Evolutionary conservation across 768 basidiomycete genomes (phyloP), one percentile per base, ranked within the genome.

Genomic region (Fomitopsis pulvina): DNA sequence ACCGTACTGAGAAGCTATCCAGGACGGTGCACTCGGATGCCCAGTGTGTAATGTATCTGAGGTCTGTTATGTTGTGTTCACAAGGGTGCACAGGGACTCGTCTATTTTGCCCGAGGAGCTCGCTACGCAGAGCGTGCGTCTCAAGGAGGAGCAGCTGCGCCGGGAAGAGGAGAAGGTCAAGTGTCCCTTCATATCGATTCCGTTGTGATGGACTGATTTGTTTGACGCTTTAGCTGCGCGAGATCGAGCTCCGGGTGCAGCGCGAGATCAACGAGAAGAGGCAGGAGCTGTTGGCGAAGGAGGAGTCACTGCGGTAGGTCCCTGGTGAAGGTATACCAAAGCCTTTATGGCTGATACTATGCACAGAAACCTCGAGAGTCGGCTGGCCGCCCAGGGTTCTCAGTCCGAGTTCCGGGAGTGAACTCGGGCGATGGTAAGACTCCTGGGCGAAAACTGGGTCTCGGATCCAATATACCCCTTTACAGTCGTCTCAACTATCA

Each of bases 121-220:
- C 58, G 96, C 96, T 16, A 92, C 85, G 47, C 96, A 98, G 70
- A 91, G 87, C 53, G 93, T 97, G 41, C 87, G 95, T 50, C 84
- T 98, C 73, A 98, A 98, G 74, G 96, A 98, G 72, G 96, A 99
- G 66, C 96, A 98, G 66, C 84, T 99, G 51, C 85, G 94, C 59
- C 75, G 89, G 52, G 96, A 99, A 67, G 93, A 96, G 73, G 92
- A 96, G 75, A 95, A 95, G 77, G 86, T 88, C 30, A 11, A 66
- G 51, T 3, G 18, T 53, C 26, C 7, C 11, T 5, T 18, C 44
- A 52, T 12, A 18, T 8, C 8, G 26, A 20, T 24, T 48, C 30
- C 26, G 41, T 44, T 50, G 28, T 52, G 18, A n/a, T 44, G 11
- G n/a, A 1, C 14, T 51, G 27, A 28, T 45, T n/a, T 29, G 16